Percentiles rank a stretch among this genome's conserved stretches.
phyloP scores from a whole-genome alignment of 208 protist genomes.

The Acanthamoeba healyi region DNA sequence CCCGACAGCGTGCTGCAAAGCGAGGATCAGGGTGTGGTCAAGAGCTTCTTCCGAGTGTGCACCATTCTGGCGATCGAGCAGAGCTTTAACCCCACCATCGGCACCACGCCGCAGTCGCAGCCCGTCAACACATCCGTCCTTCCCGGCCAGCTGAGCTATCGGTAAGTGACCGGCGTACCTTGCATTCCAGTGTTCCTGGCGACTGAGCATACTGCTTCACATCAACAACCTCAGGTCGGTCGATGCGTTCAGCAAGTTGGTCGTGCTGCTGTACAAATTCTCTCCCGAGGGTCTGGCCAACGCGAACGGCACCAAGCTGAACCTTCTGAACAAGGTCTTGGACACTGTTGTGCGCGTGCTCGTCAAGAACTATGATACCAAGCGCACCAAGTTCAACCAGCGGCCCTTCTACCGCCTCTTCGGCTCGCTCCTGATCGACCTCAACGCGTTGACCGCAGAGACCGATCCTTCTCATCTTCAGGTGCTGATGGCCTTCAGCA shows the following conservation, averaged over 20 bases:
- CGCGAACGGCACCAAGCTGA: constrained; percentile 81
- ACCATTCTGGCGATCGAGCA: constrained; percentile 94
- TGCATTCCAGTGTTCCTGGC: not conserved
- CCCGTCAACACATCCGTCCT: constrained; percentile 21
- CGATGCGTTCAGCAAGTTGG: constrained; percentile 96
- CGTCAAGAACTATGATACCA: constrained; percentile 86
- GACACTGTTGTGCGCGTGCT: constrained; percentile 84
- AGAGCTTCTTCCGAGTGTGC: constrained; percentile 92
- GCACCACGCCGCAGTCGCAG: constrained; percentile 11
- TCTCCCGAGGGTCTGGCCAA: constrained; percentile 55
- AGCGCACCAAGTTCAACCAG: constrained; percentile 96
- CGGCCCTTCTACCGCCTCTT: constrained; percentile 97
- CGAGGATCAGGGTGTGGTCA: constrained; percentile 84
- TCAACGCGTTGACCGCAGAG: constrained; percentile 84
- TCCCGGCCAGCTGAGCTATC: constrained; percentile 16
- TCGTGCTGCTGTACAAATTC: constrained; percentile 93
- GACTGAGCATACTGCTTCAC: not conserved
- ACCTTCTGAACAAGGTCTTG: constrained; percentile 86
- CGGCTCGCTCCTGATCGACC: constrained; percentile 93
- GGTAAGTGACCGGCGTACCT: too few species aligned
- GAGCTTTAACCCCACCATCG: constrained; percentile 87
- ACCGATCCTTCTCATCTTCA: constrained; percentile 84
- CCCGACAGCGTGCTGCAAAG: constrained; percentile 92
- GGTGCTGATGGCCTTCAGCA: constrained; percentile 93
- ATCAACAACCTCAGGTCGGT: constrained; percentile 66